Evolutionary conservation across 2,329 filamentous ascomycete genomes (phyloP).

Genomic region (Calonectria pteridis): DNA sequence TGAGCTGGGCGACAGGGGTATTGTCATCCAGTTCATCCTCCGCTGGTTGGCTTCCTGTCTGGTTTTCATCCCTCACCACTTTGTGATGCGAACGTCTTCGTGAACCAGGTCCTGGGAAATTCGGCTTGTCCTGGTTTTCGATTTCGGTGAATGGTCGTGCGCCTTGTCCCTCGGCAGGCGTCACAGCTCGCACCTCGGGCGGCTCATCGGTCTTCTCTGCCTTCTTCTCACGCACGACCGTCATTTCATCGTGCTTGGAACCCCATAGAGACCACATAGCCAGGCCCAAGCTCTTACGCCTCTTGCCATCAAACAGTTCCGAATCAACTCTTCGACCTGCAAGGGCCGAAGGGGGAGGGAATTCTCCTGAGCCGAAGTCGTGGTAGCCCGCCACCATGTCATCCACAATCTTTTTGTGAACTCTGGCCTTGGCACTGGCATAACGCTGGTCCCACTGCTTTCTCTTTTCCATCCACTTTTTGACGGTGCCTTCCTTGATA

Average conservation of each 20-base stretch:
- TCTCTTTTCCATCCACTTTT: constrained; percentile 86
- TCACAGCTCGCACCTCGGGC: constrained; percentile 48
- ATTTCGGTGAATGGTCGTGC: constrained; percentile 57
- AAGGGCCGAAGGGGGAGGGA: constrained; percentile 85
- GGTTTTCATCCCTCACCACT: constrained; percentile 65
- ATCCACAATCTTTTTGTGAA: constrained; percentile 79
- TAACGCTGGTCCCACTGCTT: constrained; percentile 80
- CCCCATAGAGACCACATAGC: constrained; percentile 90
- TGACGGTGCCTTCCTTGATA: constrained; percentile 82
- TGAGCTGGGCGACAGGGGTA: constrained; percentile 58
- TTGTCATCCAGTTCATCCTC: constrained; percentile 48
- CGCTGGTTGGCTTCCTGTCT: constrained; percentile 50
- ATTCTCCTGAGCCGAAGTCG: constrained; percentile 77
- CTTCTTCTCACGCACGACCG: constrained; percentile 71
- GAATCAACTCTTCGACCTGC: constrained; percentile 72
- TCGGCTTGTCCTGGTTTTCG: constrained; percentile 51
- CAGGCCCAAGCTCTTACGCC: constrained; percentile 79
- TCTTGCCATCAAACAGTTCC: constrained; percentile 62
- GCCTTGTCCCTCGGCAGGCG: constrained; percentile 57
- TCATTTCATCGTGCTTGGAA: constrained; percentile 86
- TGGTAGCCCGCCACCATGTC: constrained; percentile 81
- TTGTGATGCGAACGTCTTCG: constrained; percentile 59
- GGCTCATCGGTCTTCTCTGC: constrained; percentile 62
- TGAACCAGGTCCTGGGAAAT: constrained; percentile 36
- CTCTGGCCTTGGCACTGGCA: constrained; percentile 73